These are phyloP conservation scores for Zymoseptoria tritici DNA, from an alignment of 2,329 filamentous ascomycete species.

Conservation along the genomic window DNA sequence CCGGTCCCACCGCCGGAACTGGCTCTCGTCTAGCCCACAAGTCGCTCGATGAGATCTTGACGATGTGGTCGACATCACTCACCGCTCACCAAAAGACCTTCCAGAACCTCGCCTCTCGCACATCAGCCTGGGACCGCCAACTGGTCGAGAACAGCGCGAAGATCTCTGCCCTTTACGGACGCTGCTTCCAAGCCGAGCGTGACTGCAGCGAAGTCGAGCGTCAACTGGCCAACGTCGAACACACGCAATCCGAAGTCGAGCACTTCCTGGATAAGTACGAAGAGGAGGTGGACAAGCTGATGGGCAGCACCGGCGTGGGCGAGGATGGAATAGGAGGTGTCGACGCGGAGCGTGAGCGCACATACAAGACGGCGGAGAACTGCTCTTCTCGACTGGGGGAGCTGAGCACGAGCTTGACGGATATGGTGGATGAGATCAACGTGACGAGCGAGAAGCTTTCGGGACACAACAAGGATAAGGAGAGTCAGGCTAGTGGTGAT, in stretches of 20 bases:
- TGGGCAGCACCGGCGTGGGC: slow-evolving; percentile 60
- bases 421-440: slow-evolving; percentile 99
- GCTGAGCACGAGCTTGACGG: slow-evolving; percentile 83
- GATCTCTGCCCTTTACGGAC: slow-evolving; percentile 85
- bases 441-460: slow-evolving; percentile 76
- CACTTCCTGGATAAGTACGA: slow-evolving; percentile 88
- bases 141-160: slow-evolving; percentile 91
- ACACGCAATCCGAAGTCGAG: slow-evolving; percentile 84
- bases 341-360: slow-evolving; percentile 91
- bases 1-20: slow-evolving; percentile 68
- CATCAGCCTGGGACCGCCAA: slow-evolving; percentile 84
- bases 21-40: slow-evolving; percentile 93
- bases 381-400: slow-evolving; percentile 84
- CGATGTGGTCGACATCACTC: slow-evolving; percentile 88
- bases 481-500: slow-evolving; percentile 34
- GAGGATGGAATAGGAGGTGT: slow-evolving; percentile 60
- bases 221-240: slow-evolving; percentile 80
- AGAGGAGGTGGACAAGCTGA: slow-evolving; percentile 80
- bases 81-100: slow-evolving; percentile 97
- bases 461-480: slow-evolving; percentile 70
- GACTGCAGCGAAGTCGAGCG: slow-evolving; percentile 91
- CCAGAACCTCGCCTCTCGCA: slow-evolving; percentile 77
- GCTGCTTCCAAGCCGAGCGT: slow-evolving; percentile 87
- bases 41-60: slow-evolving; percentile 98
- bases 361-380: slow-evolving; percentile 90